Base-by-base conservation (phyloP, 2,329 filamentous ascomycete genomes). In the Pyrenophora graminea region DNA sequence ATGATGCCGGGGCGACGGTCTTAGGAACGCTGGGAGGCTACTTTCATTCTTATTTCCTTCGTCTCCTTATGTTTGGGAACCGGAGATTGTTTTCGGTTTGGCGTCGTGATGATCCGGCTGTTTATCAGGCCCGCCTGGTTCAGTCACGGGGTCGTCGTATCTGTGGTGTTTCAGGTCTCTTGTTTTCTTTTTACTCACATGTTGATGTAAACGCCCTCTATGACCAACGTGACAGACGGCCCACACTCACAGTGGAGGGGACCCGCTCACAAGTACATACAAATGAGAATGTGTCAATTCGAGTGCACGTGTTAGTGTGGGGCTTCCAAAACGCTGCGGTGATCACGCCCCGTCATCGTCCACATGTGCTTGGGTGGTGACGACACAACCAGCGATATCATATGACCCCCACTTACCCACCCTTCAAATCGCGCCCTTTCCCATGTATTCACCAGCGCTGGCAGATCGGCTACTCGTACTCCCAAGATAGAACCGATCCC, bases 171-270 rank as follows among this genome's bases (percentile, higher is more conserved):
- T 43, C 32, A 25, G 6, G 23, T 38, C 12, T 46, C 19, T 39
- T 23, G 32, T 36, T 48, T 30, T 18, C 44, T 18, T 46, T 38
- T 52, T 53, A 45, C 31, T 49, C 31, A 37, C 31, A 31, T 59
- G 48, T 61, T 56, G 32, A 60, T 63, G 54, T 62, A 58, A 38
- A 67, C 60, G 55, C 56, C 52, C 56, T 49, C 48, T 56, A 56
- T 51, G 37, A 51, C 33, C 21, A 27, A 38, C 19, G 40, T 42
- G 27, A 13, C 9, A 18, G 25, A 36, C 18, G 15, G 39, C 34
- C 30, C 31, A 23, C 6, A 25, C 43, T 58, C 40, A 25, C 33
- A 19, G 27, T 19, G 40, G 25, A 30, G 50, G 10, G 23, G 42
- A 39, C 12, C 33, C 25, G 34, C 39, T 9, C 38, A 45, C 19